These are phyloP conservation scores for Amylocarpus encephaloides DNA, from an alignment of 2,329 filamentous ascomycete genomes.

Conservation along the genomic window DNA sequence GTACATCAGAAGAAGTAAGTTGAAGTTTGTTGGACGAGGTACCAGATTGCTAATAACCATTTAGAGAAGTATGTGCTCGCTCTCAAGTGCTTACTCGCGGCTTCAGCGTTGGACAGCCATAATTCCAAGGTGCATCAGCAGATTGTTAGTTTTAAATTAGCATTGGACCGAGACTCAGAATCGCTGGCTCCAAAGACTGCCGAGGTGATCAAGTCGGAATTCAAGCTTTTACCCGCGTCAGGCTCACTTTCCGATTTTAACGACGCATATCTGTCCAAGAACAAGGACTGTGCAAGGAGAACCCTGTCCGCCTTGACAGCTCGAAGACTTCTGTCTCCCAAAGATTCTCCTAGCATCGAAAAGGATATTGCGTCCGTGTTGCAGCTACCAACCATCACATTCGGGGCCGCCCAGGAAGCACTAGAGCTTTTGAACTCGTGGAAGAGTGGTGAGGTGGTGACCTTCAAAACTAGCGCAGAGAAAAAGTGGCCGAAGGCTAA, in stretches of 20 bases:
- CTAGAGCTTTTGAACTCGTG: slow-evolving; percentile 44
- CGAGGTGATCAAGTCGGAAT: slow-evolving; percentile 63
- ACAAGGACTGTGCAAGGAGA: slow-evolving; percentile 57
- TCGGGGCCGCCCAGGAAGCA: slow-evolving; percentile 51
- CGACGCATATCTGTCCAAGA: slow-evolving; percentile 54
- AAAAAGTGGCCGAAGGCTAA: slow-evolving; percentile 37
- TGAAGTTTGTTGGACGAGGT: background rate
- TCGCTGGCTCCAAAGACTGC: slow-evolving; percentile 48
- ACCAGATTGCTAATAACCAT: slow-evolving; percentile 24
- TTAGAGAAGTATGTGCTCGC: slow-evolving; percentile 83
- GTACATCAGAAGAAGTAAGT: slow-evolving; percentile 73
- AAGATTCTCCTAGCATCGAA: slow-evolving; percentile 50
- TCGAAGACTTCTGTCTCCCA: slow-evolving; percentile 51
- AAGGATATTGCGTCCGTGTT: slow-evolving; percentile 57
- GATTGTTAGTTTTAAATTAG: slow-evolving; percentile 60
- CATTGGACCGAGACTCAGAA: slow-evolving; percentile 48
- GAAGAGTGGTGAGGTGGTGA: slow-evolving; percentile 43
- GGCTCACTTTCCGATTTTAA: slow-evolving; percentile 59
- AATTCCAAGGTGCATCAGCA: slow-evolving; percentile 73
- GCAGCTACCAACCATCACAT: slow-evolving; percentile 42
- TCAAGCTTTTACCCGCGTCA: slow-evolving; percentile 53
- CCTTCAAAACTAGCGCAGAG: slow-evolving; percentile 43
- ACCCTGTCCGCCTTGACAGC: slow-evolving; percentile 57
- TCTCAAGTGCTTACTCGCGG: slow-evolving; percentile 74
- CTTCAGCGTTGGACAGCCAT: slow-evolving; percentile 60